A percentile compares a stretch with the other conserved stretches of the same genome.
phyloP scores from a whole-genome alignment of 352 stramenopile species.

The Globisporangium cederbergense region DNA sequence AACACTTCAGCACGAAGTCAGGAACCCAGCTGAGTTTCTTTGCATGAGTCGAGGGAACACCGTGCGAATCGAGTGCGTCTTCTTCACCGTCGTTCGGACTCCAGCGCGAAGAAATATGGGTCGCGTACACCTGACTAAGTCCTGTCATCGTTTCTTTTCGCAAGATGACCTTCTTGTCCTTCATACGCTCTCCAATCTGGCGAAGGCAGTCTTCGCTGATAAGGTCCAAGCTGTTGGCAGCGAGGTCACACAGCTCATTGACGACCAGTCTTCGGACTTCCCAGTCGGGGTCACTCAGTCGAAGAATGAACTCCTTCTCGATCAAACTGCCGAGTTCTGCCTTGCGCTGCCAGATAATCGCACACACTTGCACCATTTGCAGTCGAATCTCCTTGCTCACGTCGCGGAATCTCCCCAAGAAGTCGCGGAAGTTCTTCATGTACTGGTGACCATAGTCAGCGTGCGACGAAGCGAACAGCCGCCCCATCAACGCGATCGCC shows the following conservation, averaged over 20 bases:
- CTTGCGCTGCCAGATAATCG: slow-evolving; percentile 74
- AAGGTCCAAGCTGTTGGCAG: slow-evolving; percentile 59
- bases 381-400: slow-evolving; percentile 85
- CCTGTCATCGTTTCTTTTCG: slow-evolving; percentile 89
- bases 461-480: slow-evolving; percentile 72
- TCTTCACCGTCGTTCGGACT: slow-evolving; percentile 23
- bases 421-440: slow-evolving; percentile 84
- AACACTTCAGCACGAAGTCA: slow-evolving; percentile 84
- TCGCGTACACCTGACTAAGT: slow-evolving; percentile 75
- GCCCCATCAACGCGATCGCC: slow-evolving; percentile 69
- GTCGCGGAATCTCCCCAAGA: slow-evolving; percentile 82
- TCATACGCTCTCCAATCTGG: slow-evolving; percentile 82
- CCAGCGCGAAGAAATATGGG: slow-evolving; percentile 67
- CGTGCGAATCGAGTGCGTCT: slow-evolving; percentile 20
- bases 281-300: slow-evolving; percentile 78
- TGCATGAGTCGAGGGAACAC: slow-evolving; percentile 28
- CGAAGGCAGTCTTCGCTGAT: slow-evolving; percentile 68
- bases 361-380: slow-evolving; percentile 75
- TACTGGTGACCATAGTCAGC: slow-evolving; percentile 74
- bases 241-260: slow-evolving; percentile 80
- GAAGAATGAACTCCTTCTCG: slow-evolving; percentile 70
- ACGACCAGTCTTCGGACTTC: slow-evolving; percentile 76
- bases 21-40: slow-evolving; percentile 84
- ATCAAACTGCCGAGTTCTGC: slow-evolving; percentile 47
- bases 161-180: slow-evolving; percentile 79